Evolutionary conservation across 2,329 filamentous ascomycete species (phyloP), one percentile per base, ranked within the genome.

Genomic region (Ascochyta koolunga): DNA sequence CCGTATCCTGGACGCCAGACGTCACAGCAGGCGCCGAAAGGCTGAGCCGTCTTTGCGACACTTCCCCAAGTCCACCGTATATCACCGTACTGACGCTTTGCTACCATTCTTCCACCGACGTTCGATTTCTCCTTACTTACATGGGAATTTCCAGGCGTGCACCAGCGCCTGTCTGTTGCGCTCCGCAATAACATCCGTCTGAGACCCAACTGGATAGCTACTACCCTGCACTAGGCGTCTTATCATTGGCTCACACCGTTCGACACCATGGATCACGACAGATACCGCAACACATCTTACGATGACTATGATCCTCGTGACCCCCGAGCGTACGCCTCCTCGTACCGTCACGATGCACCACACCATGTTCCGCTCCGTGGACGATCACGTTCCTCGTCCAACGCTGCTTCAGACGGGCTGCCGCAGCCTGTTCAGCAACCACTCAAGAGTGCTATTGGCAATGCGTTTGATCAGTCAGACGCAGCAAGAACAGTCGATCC

Each of bases 381-480:
- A 35, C 58, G 54, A 19, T 72, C 69, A 18, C 69, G 70, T 48
- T 63, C 69, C 15, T 67, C 70, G n/a, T 73, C 71, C 39, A 66
- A 49, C 39, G 64, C 65, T 40, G 62, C 60, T n/a, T 69, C 71
- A 29, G 71, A 75, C 36, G 56, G 59, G 8, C 54, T 73, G 8
- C 67, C 70, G 19, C 76, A 77, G 52, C 78, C 79, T 35, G 59
- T 69, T 5, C 71, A 73, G 51, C 77, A 79, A 54, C 79, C 80
- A 11, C 79, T 86, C 60, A 81, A 82, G 61, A 82, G 85, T 62
- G 84, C 83, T 29, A 81, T 86, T 60, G 80, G 78, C 61, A 80
- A 80, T 58, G 83, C 83, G 9, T 83, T 85, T 55, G 76, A 82
- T 61, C 79, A 79, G 45, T 77, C 80, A 10, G 77, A 81, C 35